A percentile compares a stretch with the other conserved stretches of the same genome.
Conservation (phyloP, 371 early-diverging fungal genomes). For the Lichtheimia ornata region DNA sequence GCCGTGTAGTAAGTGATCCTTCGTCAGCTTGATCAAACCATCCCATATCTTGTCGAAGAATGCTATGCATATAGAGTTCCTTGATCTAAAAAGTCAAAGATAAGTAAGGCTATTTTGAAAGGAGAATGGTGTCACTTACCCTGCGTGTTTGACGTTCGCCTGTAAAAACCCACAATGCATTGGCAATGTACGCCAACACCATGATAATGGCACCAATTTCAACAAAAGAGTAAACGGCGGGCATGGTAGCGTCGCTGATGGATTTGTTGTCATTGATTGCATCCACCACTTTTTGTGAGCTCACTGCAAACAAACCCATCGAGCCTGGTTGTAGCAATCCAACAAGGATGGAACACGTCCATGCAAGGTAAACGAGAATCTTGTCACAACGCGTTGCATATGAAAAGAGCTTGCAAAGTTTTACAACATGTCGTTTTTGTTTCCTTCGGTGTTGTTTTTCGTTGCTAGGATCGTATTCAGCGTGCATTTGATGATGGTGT, state of each 20-base stretch:
- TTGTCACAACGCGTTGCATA: conserved; percentile 67
- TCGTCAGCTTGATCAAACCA: conserved; percentile 58
- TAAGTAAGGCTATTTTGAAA: conserved; percentile 23
- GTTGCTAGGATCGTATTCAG: too few species aligned
- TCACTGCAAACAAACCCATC: conserved; percentile 25
- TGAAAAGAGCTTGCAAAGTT: conserved; percentile 62
- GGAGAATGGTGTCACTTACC: conserved; percentile 39
- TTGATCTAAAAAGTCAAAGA: conserved; percentile 44
- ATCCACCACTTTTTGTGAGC: conserved; percentile 9
- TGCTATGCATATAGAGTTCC: conserved; percentile 58
- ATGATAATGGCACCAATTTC: conserved; percentile 15
- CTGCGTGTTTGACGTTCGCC: conserved; percentile 29
- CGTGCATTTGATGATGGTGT: too few species aligned
- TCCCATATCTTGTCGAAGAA: conserved; percentile 81
- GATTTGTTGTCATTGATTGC: conserved; percentile 4
- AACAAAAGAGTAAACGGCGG: conserved; percentile 15
- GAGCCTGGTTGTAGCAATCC: conserved; percentile 30
- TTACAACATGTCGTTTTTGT: conserved; percentile 21
- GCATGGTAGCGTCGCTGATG: conserved; percentile 15
- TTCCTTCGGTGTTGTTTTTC: too few species aligned
- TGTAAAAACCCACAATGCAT: conserved; percentile 17
- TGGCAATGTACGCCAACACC: conserved; percentile 15
- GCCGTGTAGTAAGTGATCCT: conserved; percentile 69
- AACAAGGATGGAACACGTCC: conserved; percentile 19
- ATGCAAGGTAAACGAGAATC: conserved; percentile 21